Conservation (phyloP, 83 land plant species). For the Thuja plicata region DNA sequence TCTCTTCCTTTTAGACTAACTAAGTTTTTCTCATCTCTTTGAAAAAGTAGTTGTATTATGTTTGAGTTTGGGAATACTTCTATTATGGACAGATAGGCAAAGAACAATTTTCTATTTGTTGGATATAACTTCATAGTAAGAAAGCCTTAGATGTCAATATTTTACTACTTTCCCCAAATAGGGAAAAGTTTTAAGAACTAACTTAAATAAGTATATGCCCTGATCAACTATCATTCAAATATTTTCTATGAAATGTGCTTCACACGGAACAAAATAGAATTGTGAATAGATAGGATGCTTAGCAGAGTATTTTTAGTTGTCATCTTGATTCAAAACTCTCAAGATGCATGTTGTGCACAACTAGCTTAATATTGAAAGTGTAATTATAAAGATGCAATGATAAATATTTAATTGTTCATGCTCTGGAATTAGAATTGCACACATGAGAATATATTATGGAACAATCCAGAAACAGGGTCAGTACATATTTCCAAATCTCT, state of each 20-base stretch:
- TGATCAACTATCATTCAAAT: background rate
- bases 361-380: background rate
- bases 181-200: background rate
- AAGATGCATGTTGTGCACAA: background rate
- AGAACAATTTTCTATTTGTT: background rate
- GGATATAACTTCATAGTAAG: background rate
- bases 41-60: background rate
- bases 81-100: background rate
- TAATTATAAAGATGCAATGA: background rate
- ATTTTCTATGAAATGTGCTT: background rate
- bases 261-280: background rate
- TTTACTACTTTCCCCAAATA: background rate
- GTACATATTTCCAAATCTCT: background rate
- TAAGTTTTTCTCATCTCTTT: slow-evolving; percentile 70
- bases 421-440: background rate
- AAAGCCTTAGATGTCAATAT: background rate
- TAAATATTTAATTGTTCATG: background rate
- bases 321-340: background rate
- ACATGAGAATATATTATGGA: background rate
- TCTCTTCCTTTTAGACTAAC: slow-evolving; percentile 75
- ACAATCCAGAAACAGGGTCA: background rate
- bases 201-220: slow-evolving; percentile 4
- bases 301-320: background rate
- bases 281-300: background rate
- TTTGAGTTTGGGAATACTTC: background rate